Base-by-base conservation (phyloP, 371 early-diverging fungal genomes). In the Mortierella sp. region DNA sequence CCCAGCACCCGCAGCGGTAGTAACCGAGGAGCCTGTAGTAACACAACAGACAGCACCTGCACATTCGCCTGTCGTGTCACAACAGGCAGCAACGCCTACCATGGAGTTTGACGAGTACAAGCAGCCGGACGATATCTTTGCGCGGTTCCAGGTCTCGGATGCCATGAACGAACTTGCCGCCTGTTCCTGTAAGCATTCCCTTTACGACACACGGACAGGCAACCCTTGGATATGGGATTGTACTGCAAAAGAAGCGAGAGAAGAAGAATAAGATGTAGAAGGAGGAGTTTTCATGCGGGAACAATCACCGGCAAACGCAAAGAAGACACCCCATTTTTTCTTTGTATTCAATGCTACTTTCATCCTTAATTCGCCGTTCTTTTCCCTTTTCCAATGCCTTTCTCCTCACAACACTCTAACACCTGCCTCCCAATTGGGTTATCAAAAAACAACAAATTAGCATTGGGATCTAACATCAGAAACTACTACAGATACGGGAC, bases 401-500 rank as follows among this genome's bases (percentile, higher is more conserved):
- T 38, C 42, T 38, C 42, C 42, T 38, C 42, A 38, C 42, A 38
- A 38, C 42, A 38, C 42, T 1, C 42, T 38, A 38, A 38, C 42
- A 38, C 42, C 42, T 38, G 42, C 42, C n/a, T n/a, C n/a, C n/a
- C n/a, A n/a, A n/a, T n/a, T n/a, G n/a, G n/a, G n/a, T n/a, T n/a
- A n/a, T n/a, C n/a, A n/a, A n/a, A n/a, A n/a, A n/a, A n/a, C n/a
- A 28, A 28, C 8, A n/a, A 26, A 31, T 11, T 70, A 84, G 84
- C 86, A 8, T 45, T 85, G 52, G 86, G 86, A 42, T 70, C 86
- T 42, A 85, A 85, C 54, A 68, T 85, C 19, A 79, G 86, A 28
- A 85, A 85, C 78, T 85, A 85, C 70, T 85, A 85, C 44, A 82
- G 86, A 8, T 82, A 72, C 58, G 86, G 86, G 44, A 77, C 79